phyloP scores from a whole-genome alignment of 768 basidiomycete species.

The Hemileccinum impolitum region DNA sequence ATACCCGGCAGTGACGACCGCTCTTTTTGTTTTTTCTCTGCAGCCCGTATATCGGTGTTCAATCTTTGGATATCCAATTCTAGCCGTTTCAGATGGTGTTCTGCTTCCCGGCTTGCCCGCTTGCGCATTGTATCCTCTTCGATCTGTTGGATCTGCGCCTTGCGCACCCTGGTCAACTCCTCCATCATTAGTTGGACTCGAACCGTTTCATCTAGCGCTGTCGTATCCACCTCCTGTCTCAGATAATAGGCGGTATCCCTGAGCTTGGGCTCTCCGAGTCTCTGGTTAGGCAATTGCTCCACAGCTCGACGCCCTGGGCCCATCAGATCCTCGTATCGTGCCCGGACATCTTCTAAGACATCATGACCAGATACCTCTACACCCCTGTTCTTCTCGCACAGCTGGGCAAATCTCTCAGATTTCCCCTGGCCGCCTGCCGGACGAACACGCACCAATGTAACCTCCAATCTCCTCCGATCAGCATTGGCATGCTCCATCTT shows the following conservation, averaged over 20 bases:
- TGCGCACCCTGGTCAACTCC: not conserved
- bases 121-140: not conserved
- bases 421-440: too few relatives aligned
- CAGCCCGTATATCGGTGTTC: not conserved
- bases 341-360: not conserved
- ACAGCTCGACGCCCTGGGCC: not conserved
- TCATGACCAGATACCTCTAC: too few relatives aligned
- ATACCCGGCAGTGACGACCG: too few relatives aligned
- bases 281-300: not conserved
- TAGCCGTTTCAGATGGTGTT: not conserved
- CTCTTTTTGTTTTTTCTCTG: not conserved
- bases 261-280: not conserved
- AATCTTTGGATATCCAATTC: not conserved
- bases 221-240: not conserved
- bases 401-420: not conserved
- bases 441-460: not conserved
- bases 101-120: not conserved
- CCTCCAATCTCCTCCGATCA: not conserved
- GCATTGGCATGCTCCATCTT: conserved; percentile 1
- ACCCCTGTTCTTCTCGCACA: not conserved
- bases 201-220: not conserved
- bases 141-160: not conserved
- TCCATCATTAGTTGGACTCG: not conserved
- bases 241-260: not conserved
- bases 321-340: not conserved